These are phyloP conservation scores for Colletotrichum acutatum DNA, from an alignment of 2,329 filamentous ascomycete genomes.

Conservation along the genomic window DNA sequence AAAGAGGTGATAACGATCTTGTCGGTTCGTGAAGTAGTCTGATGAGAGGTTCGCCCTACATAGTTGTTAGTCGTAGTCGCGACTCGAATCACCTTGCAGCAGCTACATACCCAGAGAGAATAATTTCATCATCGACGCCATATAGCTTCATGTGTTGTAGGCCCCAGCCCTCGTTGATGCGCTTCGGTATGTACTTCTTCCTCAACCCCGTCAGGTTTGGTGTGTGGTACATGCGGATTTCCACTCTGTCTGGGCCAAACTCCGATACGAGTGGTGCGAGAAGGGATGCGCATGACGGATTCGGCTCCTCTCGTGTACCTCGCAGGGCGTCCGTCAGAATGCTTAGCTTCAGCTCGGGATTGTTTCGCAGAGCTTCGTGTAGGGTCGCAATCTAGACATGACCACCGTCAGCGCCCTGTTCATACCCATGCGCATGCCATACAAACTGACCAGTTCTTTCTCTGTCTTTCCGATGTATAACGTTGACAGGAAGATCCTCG, in stretches of 20 bases:
- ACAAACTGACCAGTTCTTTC: conserved; percentile 74
- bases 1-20: conserved; percentile 95
- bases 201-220: conserved; percentile 90
- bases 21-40: conserved; percentile 96
- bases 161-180: conserved; percentile 98
- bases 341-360: conserved; percentile 82
- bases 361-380: conserved; percentile 77
- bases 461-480: conserved; percentile 96
- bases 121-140: conserved; percentile 93
- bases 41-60: conserved; percentile 82
- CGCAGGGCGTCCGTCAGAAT: conserved; percentile 92
- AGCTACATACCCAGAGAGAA: conserved; percentile 80
- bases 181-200: conserved; percentile 84
- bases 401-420: neutral
- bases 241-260: conserved; percentile 85
- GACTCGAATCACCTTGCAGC: neutral
- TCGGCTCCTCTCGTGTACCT: conserved; percentile 89
- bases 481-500: conserved; percentile 91
- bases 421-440: neutral
- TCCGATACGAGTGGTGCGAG: conserved; percentile 85
- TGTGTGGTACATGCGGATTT: conserved; percentile 97
- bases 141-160: conserved; percentile 99
- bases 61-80: neutral
- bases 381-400: conserved; percentile 76
- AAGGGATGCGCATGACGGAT: conserved; percentile 88